A percentile compares a stretch with the other conserved stretches of the same genome.
Conservation (phyloP, 768 basidiomycete genomes). For the Boletus barrowsii region DNA sequence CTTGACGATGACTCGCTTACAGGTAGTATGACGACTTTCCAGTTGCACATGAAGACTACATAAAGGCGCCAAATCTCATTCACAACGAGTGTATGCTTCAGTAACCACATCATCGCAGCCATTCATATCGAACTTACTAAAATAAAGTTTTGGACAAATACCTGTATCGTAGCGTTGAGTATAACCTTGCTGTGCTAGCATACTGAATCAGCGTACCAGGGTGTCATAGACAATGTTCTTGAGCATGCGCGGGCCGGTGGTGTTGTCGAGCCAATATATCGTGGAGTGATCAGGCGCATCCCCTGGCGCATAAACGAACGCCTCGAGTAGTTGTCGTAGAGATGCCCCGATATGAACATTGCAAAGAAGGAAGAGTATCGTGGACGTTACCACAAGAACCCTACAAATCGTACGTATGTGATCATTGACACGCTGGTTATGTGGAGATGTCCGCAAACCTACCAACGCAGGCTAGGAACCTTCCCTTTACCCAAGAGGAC, state of each 20-base stretch:
- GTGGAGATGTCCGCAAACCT: too few relatives aligned
- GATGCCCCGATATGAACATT: too few relatives aligned
- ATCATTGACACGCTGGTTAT: too few relatives aligned
- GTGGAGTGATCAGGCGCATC: too few relatives aligned
- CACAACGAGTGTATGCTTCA: too few relatives aligned
- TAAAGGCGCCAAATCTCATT: background rate
- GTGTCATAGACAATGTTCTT: background rate
- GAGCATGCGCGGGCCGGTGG: background rate
- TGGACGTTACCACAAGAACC: too few relatives aligned
- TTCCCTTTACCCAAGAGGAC: background rate
- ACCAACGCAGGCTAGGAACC: background rate
- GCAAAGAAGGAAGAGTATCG: too few relatives aligned
- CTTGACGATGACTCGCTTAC: background rate
- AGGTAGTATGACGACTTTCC: background rate
- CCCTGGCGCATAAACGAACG: too few relatives aligned
- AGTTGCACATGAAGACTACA: background rate
- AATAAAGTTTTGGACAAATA: background rate
- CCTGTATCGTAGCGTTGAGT: background rate
- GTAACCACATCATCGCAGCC: background rate
- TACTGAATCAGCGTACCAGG: background rate
- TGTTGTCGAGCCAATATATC: too few relatives aligned
- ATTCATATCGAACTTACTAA: background rate
- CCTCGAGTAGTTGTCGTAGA: too few relatives aligned
- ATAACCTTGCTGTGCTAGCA: background rate
- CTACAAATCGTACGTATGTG: too few relatives aligned